Evolutionary conservation across 345 rosid species (phyloP), one percentile per base, ranked within the genome.

Genomic region (Leavenworthia alabamica): DNA sequence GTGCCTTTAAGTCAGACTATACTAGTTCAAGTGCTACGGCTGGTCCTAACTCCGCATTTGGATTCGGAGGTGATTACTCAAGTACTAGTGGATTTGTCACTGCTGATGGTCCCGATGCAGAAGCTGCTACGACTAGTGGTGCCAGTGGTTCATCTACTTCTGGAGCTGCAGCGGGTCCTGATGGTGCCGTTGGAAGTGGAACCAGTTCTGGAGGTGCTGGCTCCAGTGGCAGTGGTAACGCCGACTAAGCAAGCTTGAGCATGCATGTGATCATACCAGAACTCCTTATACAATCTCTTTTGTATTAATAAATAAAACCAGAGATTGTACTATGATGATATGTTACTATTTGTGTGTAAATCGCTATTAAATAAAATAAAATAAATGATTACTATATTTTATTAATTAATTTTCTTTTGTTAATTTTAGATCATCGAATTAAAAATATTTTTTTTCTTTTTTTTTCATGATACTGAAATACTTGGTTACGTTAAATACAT

Each of bases 261-360:
- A 19, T 24, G 40, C 3, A 1, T 31, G 58, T 62, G 58, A 12
- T 27, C 19, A 17, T 16, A n/a, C 13, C 22, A 1, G 40, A 17
- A 51, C 29, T 8, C 60, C n/a, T n/a, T n/a, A n/a, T n/a, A 20
- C 43, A 64, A 51, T 52, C 60, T 64, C 51, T 28, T 20, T 42
- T 52, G 54, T 54, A 23, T 31, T 43, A 51, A 51, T 53, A 42
- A 64, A 53, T 64, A 64, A 53, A 43, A 64, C 54, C 5, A 10
- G 62, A 53, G 62, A 65, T 54, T 43, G 46, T 23, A 32, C 24
- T 54, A 40, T 41, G 55, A 46, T 22, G 27, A 35, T 6, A 6
- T 51, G 23, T 9, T 64, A 64, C 53, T 31, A 10, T 36, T 2
- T n/a, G 14, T 52, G 24, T 20, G 32, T 55, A 20, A 20, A 29